Base-by-base conservation (phyloP, 1,284 basidiomycete species). In the Coriolopsis trogii region DNA sequence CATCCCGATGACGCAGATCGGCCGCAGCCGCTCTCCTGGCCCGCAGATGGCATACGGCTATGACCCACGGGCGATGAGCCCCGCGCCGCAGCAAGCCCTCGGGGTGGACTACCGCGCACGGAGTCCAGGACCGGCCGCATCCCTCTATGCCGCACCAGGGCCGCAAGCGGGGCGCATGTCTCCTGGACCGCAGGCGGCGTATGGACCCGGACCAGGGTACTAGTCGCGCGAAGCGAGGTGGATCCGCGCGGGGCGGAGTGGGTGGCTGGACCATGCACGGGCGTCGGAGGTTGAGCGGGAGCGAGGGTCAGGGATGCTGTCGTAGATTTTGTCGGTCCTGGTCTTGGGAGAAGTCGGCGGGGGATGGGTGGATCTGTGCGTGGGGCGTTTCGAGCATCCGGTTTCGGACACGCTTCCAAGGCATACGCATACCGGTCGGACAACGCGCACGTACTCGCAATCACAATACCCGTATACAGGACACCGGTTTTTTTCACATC, bases 1-100 rank as follows among this genome's bases (percentile, higher is more conserved):
- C 15, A 87, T 88, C 46, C 85, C 87, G 15, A 91, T 91, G 89
- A 89, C 81, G 1, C 87, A 90, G 60, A 80, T 90, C 73, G 73
- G 70, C 16, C 64, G 70, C 31, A 66, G 73, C 28, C 63, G 63
- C 13, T 66, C 65, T 13, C 69, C 69, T 0, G 69, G 61, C 8
- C 69, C 69, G 1, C 75, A 73, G 64, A 67, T 62, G 63, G 71
- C 62, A 41, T 68, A 68, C 56, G 69, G 63, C 3, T 67, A 68
- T 28, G 62, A 64, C 38, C 61, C 59, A 18, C 58, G 64, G 25
- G 30, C 16, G 5, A 53, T 47, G 10, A 62, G 64, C 46, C 60
- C 62, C 9, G 58, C 41, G 4, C 63, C 64, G 2, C 64, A 74
- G 67, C 60, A 70, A 59, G 56, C 43, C 15, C 46, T 57, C 18